Conservation (phyloP, 805 yeast genomes). For the Saturnispora silvae region DNA sequence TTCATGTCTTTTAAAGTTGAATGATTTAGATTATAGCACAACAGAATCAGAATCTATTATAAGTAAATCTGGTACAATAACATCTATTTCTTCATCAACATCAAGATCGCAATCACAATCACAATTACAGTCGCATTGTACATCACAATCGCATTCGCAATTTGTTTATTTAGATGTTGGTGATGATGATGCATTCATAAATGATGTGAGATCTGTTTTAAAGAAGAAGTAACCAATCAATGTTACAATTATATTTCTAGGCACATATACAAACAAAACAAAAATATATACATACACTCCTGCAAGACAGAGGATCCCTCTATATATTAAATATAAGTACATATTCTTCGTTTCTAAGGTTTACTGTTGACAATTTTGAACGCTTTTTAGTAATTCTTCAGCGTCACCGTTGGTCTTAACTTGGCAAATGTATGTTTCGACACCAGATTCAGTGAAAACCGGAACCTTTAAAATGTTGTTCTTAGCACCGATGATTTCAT, state of each 20-base stretch:
- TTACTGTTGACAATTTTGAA: slow-evolving; percentile 17
- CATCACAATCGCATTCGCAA: slow-evolving; percentile 12
- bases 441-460: slow-evolving; percentile 43
- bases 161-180: slow-evolving; percentile 38
- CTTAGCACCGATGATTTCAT: slow-evolving; percentile 46
- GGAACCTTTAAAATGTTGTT: slow-evolving; percentile 62
- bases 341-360: no score
- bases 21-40: slow-evolving; percentile 9
- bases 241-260: not conserved
- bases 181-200: slow-evolving; percentile 38
- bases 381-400: slow-evolving; percentile 32
- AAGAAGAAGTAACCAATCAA: slow-evolving; percentile 15
- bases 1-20: slow-evolving; percentile 22
- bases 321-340: no score
- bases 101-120: not conserved
- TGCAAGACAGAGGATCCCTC: not conserved
- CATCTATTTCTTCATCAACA: not conserved
- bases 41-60: slow-evolving; percentile 2
- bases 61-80: slow-evolving; percentile 2
- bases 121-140: no score
- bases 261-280: not conserved
- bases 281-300: not conserved
- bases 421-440: slow-evolving; percentile 59
- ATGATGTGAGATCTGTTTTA: slow-evolving; percentile 30
- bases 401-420: slow-evolving; percentile 75